A percentile compares a stretch with the other conserved stretches of the same genome.
Evolutionary conservation across 768 basidiomycete genomes (phyloP).

Genomic region (Boletus vermiculosoides): DNA sequence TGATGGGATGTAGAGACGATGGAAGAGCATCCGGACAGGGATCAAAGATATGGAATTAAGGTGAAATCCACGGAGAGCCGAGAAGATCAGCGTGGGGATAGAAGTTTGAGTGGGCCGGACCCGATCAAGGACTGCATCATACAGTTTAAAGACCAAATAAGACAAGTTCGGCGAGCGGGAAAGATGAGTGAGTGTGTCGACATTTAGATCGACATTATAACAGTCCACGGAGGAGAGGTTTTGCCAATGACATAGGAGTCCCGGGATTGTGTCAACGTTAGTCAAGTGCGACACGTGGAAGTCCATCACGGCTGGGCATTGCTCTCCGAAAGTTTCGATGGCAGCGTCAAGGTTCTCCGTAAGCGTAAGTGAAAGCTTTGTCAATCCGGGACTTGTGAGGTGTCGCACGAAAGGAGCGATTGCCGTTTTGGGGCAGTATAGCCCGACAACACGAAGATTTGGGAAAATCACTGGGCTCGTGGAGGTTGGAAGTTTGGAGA

Average conservation of each 20-base stretch:
- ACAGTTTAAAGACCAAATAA: neutral
- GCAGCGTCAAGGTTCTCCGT: neutral
- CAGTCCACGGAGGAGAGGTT: conserved; percentile 3
- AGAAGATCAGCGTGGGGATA: neutral
- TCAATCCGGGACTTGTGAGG: conserved; percentile 1
- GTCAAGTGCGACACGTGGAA: neutral
- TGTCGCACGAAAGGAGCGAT: conserved; percentile 11
- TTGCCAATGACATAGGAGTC: conserved; percentile 9
- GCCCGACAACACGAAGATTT: conserved; percentile 4
- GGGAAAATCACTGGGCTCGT: conserved; percentile 5
- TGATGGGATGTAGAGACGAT: neutral
- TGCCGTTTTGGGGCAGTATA: neutral
- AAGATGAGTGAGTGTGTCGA: conserved; percentile 2
- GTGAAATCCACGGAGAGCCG: neutral
- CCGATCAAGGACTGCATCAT: neutral
- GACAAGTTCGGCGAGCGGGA: neutral
- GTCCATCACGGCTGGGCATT: neutral
- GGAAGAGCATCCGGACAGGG: neutral
- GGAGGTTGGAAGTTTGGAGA: neutral
- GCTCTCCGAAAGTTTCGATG: neutral
- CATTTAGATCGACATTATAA: neutral
- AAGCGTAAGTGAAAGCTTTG: neutral
- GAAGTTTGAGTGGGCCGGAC: neutral
- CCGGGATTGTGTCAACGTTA: neutral
- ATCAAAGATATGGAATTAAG: neutral